Base-by-base conservation (phyloP, 192 early-diverging fungal genomes). In the Podila horticola region DNA sequence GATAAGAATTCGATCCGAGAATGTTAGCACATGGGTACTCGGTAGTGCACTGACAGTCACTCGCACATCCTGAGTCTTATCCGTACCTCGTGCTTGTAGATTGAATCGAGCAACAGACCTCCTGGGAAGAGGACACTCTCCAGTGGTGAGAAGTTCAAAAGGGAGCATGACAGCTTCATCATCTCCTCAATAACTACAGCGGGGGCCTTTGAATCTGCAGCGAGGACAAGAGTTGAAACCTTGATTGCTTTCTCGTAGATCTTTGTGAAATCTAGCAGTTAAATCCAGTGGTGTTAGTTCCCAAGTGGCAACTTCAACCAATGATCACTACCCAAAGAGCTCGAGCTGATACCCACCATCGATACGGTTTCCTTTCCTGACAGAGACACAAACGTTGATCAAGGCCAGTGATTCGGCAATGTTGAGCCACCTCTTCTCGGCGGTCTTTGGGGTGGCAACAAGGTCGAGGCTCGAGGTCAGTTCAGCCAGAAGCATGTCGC, bases 291-390 rank as follows among this genome's bases (percentile, higher is more conserved):
- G 33, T 36, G n/a, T 50, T 45, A 34, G 50, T 3, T 30, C 57
- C 30, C 58, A 45, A 50, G 55, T 20, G 1, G 22, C 13, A 15
- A 12, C n/a, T n/a, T 64, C 66, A 28, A 52, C 11, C 41, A 45
- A 12, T 13, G 0, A 45, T 15, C 41, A 45, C 41, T 45, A 8
- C 1, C 8, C n/a, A n/a, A 45, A 15, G 15, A 45, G 4, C 15
- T 17, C 11, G 4, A 45, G 13, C 2, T 55, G 24, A 4, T 22
- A 79, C 70, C 58, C 82, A 87, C 86, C 83, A 67, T 85, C 74
- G 38, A 90, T 79, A 74, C 87, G 89, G 58, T 67, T 86, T 11
- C 82, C 85, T 52, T 88, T 88, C 26, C 86, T 70, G 48, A 88
- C 86, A n/a, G 89, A 85, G 9, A 86, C 84, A 30, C 86, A 83